These are phyloP conservation scores for Septoria petroselini DNA, from an alignment of 2,329 filamentous ascomycete genomes.

Conservation along the genomic window DNA sequence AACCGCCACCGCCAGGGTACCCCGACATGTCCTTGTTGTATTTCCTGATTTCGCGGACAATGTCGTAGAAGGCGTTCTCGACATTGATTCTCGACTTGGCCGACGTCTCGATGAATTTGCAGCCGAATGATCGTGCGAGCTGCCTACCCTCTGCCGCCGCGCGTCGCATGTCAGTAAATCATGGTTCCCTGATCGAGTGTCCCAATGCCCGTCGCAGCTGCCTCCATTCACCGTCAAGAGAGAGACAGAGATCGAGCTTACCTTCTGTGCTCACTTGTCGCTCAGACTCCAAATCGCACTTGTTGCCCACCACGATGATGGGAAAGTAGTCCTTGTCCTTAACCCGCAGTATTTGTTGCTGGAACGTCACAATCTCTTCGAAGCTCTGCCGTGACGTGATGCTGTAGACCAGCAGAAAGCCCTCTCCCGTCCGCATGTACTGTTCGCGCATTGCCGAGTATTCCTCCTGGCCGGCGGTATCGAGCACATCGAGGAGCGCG, in stretches of 20 bases:
- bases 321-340: constrained; percentile 99
- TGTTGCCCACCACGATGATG: constrained; percentile 98
- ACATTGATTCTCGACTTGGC: constrained; percentile 98
- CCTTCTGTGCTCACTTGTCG: constrained; percentile 89
- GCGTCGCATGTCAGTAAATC: constrained; percentile 18
- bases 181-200: no score
- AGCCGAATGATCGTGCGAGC: constrained; percentile 81
- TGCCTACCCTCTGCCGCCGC: constrained; percentile 73
- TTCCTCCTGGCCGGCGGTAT: constrained; percentile 97
- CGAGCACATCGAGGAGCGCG: constrained; percentile 92
- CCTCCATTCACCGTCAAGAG: no score
- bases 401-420: constrained; percentile 95
- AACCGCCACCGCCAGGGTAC: constrained; percentile 63
- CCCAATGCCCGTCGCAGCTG: no score
- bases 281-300: constrained; percentile 95
- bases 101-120: constrained; percentile 99
- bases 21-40: constrained; percentile 98
- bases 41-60: constrained; percentile 93
- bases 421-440: constrained; percentile 99
- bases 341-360: constrained; percentile 96
- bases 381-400: constrained; percentile 97
- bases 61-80: constrained; percentile 97
- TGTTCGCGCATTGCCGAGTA: constrained; percentile 99
- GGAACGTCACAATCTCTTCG: constrained; percentile 97
- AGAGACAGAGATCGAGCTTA: constrained; percentile 39